Evolutionary conservation across 2,329 filamentous ascomycete genomes (phyloP).

Genomic region (Fusarium oligoseptatum): DNA sequence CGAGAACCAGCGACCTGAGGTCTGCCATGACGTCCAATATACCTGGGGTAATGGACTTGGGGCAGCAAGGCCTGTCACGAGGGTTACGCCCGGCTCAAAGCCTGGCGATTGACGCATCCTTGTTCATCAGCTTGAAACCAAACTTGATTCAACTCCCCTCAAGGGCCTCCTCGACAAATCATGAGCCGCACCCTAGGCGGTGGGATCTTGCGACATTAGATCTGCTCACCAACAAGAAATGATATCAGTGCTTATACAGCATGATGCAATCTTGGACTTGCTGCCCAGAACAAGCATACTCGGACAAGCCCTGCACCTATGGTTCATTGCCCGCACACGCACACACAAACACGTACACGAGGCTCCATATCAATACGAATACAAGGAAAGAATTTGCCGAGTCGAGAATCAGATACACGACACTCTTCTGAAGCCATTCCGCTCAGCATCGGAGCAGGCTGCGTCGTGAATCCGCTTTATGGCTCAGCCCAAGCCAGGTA

Average conservation of each 20-base stretch:
- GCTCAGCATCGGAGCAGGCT: neutral
- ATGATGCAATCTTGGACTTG: neutral
- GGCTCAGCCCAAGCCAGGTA: neutral
- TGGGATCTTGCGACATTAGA: neutral
- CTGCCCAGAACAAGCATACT: neutral
- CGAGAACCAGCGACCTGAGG: slow-evolving; percentile 1
- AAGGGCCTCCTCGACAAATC: neutral
- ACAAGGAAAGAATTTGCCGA: neutral
- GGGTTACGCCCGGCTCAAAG: neutral
- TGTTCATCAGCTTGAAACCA: neutral
- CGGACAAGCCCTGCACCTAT: neutral
- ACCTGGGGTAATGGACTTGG: neutral
- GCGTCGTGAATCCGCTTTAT: neutral
- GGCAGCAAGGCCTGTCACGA: neutral
- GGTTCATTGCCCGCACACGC: neutral
- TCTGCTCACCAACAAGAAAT: neutral
- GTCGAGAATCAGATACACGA: neutral
- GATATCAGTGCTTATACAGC: neutral
- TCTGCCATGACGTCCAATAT: neutral
- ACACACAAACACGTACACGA: neutral
- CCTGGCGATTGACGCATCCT: neutral
- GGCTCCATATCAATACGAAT: neutral
- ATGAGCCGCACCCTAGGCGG: neutral
- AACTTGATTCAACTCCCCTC: neutral
- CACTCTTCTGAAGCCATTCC: neutral